Evolutionary conservation across 108 stramenopile genomes (phyloP).

Genomic region (Discostella stelligeroides): DNA sequence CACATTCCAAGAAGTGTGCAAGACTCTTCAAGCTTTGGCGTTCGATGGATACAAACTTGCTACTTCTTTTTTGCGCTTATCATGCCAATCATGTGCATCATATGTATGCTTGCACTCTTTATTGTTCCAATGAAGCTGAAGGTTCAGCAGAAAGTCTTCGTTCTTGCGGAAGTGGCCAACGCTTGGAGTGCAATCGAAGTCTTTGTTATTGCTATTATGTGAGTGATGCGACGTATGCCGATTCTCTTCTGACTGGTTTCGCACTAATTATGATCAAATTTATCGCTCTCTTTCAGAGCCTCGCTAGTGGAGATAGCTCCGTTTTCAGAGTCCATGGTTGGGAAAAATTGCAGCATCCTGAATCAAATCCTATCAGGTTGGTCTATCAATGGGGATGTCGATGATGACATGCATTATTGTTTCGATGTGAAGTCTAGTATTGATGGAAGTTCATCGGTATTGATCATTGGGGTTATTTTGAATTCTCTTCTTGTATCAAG

Average conservation of each 20-base stretch:
- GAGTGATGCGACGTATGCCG: constrained; percentile 1
- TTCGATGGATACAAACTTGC: constrained; percentile 62
- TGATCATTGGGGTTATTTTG: constrained; percentile 68
- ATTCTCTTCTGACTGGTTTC: background rate
- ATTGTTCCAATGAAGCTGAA: constrained; percentile 63
- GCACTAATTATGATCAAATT: background rate
- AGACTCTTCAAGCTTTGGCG: constrained; percentile 57
- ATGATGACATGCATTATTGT: constrained; percentile 65
- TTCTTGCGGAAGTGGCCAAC: constrained; percentile 82
- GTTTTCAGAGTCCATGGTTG: constrained; percentile 87
- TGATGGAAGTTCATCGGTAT: constrained; percentile 52
- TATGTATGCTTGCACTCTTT: constrained; percentile 63
- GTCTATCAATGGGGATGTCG: constrained; percentile 28
- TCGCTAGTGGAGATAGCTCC: constrained; percentile 81
- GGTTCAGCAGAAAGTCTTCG: constrained; percentile 61
- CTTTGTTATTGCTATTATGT: constrained; percentile 64
- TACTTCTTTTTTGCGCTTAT: constrained; percentile 89
- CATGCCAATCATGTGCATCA: constrained; percentile 79
- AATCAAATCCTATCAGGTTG: constrained; percentile 58
- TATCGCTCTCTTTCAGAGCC: constrained; percentile 27
- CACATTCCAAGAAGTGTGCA: constrained; percentile 70
- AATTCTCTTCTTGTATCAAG: constrained; percentile 63
- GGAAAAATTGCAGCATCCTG: constrained; percentile 73
- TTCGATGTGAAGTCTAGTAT: constrained; percentile 79
- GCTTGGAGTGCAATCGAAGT: constrained; percentile 93